Evolutionary conservation across 169 alveolate species (phyloP).

Genomic region (Eimeria praecox): DNA sequence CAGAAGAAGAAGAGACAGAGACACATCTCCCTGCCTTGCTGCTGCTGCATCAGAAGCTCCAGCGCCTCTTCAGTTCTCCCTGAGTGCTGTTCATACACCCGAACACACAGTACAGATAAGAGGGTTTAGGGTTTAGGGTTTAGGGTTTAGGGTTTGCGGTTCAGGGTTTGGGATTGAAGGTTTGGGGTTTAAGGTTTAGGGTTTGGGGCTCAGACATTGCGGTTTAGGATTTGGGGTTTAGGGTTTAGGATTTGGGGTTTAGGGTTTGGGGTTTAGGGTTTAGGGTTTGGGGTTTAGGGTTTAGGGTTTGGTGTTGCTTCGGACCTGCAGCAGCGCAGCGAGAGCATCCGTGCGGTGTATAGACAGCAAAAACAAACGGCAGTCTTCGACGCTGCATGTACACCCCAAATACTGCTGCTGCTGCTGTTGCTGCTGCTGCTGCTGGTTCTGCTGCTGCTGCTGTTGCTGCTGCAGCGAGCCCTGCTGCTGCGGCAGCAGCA

Average conservation of each 20-base stretch:
- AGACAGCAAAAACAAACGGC: constrained; percentile 62
- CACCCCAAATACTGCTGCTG: neutral
- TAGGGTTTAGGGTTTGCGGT: too few relatives aligned
- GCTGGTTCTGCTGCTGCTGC: constrained; percentile 39
- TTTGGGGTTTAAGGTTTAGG: constrained; percentile 12
- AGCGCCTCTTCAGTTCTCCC: constrained; percentile 11
- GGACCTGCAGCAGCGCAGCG: constrained; percentile 52
- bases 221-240: neutral
- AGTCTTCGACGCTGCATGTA: constrained; percentile 78
- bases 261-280: too few relatives aligned
- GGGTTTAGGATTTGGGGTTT: too few relatives aligned
- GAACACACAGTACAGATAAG: neutral
- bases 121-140: neutral
- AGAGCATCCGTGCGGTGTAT: constrained; percentile 75
- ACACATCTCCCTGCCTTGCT: neutral
- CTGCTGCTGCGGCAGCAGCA: neutral
- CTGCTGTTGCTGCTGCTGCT: neutral
- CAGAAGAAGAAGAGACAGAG: too few relatives aligned
- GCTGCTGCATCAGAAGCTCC: constrained; percentile 16
- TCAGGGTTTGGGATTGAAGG: neutral
- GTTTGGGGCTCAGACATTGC: neutral
- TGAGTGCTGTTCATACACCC: neutral
- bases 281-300: constrained; percentile 9
- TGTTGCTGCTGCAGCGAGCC: neutral
- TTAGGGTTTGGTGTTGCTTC: neutral